Evolutionary conservation across 495 filamentous ascomycete species (phyloP).

Genomic region (Podospora bellae-mahoneyi): DNA sequence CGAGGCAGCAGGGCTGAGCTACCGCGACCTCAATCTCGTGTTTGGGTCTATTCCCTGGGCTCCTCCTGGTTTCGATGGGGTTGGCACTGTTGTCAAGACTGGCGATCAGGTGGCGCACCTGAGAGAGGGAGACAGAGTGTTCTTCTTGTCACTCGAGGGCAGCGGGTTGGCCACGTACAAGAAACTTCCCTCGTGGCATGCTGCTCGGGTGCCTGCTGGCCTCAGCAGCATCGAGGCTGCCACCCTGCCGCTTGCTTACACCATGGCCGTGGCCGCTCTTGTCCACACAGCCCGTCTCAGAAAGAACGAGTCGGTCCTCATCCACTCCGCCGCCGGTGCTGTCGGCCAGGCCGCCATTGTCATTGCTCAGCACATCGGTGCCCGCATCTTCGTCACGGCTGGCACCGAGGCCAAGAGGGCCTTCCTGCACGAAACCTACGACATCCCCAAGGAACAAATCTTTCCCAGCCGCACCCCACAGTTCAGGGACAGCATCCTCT

Average conservation of each 20-base stretch:
- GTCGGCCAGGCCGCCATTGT: slow-evolving; percentile 52
- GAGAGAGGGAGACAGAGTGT: background rate
- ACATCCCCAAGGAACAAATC: slow-evolving; percentile 50
- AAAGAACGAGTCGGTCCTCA: slow-evolving; percentile 50
- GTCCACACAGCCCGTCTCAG: slow-evolving; percentile 31
- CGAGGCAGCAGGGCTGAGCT: background rate
- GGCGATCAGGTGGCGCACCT: background rate
- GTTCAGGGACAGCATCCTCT: slow-evolving; percentile 27
- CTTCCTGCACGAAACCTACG: slow-evolving; percentile 41
- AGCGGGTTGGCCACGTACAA: slow-evolving; percentile 5
- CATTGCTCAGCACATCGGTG: slow-evolving; percentile 47
- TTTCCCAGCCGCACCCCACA: slow-evolving; percentile 38
- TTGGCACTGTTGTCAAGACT: background rate
- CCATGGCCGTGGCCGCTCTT: background rate
- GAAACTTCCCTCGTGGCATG: background rate
- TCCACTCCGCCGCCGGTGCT: slow-evolving; percentile 51
- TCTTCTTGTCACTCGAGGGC: slow-evolving; percentile 1
- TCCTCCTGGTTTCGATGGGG: background rate
- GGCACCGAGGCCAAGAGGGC: slow-evolving; percentile 42
- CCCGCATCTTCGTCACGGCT: slow-evolving; percentile 50
- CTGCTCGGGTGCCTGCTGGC: background rate
- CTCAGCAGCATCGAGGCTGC: background rate
- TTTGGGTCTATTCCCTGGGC: slow-evolving; percentile 1
- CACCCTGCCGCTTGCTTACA: background rate
- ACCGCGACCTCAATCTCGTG: background rate